Conservation (phyloP, 371 early-diverging fungal genomes). For the Rhizomucor pusillus region DNA sequence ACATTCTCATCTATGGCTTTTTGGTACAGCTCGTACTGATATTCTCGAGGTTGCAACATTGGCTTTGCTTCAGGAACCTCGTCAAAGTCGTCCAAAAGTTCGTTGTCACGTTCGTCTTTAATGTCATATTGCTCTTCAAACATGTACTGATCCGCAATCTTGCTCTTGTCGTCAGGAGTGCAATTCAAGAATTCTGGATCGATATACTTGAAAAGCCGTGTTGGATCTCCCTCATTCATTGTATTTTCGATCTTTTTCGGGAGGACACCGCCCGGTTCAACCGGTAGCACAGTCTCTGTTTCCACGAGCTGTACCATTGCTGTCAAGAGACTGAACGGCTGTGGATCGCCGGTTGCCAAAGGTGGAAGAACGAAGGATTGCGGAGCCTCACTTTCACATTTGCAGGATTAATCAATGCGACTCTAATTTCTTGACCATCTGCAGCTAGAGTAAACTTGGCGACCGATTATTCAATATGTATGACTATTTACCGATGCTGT, state of each 20-base stretch:
- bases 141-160: constrained; percentile 18
- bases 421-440: no score
- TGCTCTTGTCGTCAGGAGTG: constrained; percentile 21
- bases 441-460: no score
- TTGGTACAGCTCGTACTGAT: constrained; percentile 76
- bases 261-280: no score
- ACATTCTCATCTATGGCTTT: constrained; percentile 70
- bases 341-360: no score
- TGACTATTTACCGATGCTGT: no score
- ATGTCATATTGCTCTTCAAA: constrained; percentile 28
- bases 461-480: no score
- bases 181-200: constrained; percentile 34
- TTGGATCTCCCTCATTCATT: constrained; percentile 31
- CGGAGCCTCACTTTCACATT: no score
- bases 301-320: no score
- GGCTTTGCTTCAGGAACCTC: constrained; percentile 6
- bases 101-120: constrained; percentile 13
- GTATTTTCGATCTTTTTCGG: background rate
- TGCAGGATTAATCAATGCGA: no score
- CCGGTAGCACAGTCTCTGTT: no score
- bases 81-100: constrained; percentile 9
- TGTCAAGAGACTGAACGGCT: no score
- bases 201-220: constrained; percentile 21
- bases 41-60: constrained; percentile 58
- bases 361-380: no score